Evolutionary conservation across 2,329 filamentous ascomycete species (phyloP).

Genomic region (Aspergillus vadensis): DNA sequence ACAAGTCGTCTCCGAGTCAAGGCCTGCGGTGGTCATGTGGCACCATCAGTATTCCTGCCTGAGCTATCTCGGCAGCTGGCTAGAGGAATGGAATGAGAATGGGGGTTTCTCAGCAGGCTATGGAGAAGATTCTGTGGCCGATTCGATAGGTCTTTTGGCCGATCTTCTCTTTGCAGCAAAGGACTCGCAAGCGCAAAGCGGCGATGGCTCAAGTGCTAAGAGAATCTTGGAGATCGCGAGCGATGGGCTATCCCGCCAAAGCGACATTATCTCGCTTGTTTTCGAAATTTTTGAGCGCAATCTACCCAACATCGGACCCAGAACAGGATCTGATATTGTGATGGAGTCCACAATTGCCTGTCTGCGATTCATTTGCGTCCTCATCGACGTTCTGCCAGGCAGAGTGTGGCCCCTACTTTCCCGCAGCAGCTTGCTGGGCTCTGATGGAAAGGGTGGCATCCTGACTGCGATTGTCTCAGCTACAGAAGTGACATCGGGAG

Average conservation of each 20-base stretch:
- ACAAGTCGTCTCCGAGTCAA: slow-evolving; percentile 73
- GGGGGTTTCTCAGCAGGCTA: slow-evolving; percentile 57
- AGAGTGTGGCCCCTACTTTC: slow-evolving; percentile 88
- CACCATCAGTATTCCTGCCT: slow-evolving; percentile 75
- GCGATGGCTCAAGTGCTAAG: slow-evolving; percentile 42
- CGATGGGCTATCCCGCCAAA: slow-evolving; percentile 49
- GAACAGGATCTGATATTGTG: slow-evolving; percentile 65
- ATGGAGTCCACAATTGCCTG: slow-evolving; percentile 72
- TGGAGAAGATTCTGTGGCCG: slow-evolving; percentile 64
- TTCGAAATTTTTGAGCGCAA: slow-evolving; percentile 81
- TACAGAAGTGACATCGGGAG: slow-evolving; percentile 74
- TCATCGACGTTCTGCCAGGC: slow-evolving; percentile 72
- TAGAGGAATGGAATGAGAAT: slow-evolving; percentile 50
- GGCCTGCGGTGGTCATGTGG: slow-evolving; percentile 74
- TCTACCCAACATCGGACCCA: slow-evolving; percentile 52
- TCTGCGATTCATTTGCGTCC: slow-evolving; percentile 74
- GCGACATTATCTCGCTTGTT: slow-evolving; percentile 77
- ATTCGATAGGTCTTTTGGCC: slow-evolving; percentile 73
- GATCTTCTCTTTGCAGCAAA: slow-evolving; percentile 61
- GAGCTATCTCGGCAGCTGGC: slow-evolving; percentile 73
- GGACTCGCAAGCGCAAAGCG: slow-evolving; percentile 28
- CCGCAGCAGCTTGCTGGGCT: slow-evolving; percentile 76
- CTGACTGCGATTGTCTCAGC: slow-evolving; percentile 78
- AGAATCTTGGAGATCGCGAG: slow-evolving; percentile 54
- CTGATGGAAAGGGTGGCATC: slow-evolving; percentile 73